phyloP scores from a whole-genome alignment of 2,329 filamentous ascomycete species.

The Malbranchea zuffiana region DNA sequence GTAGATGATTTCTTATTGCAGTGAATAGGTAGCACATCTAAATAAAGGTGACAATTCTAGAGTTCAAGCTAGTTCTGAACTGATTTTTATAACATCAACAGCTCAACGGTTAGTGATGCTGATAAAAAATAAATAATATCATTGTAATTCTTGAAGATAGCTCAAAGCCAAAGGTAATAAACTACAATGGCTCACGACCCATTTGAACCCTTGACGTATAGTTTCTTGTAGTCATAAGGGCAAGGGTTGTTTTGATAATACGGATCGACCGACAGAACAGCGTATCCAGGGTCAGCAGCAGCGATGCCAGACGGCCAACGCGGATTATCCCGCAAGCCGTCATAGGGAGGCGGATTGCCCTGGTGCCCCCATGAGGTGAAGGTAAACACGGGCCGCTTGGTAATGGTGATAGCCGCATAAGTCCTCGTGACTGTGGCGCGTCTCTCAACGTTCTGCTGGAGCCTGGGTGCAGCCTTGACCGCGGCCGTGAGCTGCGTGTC shows the following conservation, averaged over 20 bases:
- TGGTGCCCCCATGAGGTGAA: constrained; percentile 4
- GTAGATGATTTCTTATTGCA: too few species aligned
- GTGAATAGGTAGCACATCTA: too few species aligned
- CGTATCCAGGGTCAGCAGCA: constrained; percentile 3
- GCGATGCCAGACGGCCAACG: constrained; percentile 7
- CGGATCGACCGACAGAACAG: constrained; percentile 3
- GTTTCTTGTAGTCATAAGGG: constrained; percentile 5
- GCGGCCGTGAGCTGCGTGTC: not conserved
- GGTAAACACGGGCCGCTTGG: constrained; percentile 4
- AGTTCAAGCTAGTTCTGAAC: too few species aligned
- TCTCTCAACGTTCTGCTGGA: not conserved
- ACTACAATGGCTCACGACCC: constrained; percentile 13
- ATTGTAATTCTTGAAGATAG: too few species aligned
- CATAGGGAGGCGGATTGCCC: constrained; percentile 2
- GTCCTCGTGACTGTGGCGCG: not conserved
- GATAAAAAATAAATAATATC: too few species aligned
- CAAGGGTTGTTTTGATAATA: constrained; percentile 1
- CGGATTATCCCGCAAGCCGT: constrained; percentile 5
- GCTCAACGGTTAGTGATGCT: too few species aligned
- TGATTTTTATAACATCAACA: not conserved
- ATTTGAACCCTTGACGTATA: constrained; percentile 7
- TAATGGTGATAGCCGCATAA: not conserved
- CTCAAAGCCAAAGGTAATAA: too few species aligned
- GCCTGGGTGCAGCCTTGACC: not conserved
- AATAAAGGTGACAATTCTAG: too few species aligned